Evolutionary conservation across 2,329 filamentous ascomycete species (phyloP).

Genomic region (Colletotrichum tamarilloi): DNA sequence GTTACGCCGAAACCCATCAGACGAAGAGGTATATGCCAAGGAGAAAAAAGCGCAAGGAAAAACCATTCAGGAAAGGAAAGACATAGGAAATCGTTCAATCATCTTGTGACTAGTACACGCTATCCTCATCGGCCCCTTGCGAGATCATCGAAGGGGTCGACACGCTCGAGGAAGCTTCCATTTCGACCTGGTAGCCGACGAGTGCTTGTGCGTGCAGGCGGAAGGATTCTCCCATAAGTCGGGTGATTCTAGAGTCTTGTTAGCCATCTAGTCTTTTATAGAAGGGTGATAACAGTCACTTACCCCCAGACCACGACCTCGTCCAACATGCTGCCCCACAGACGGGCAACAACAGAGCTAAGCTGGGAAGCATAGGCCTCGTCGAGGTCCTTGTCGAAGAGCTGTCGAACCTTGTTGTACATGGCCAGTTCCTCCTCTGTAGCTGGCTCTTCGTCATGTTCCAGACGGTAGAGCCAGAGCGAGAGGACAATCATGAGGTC

Average conservation of each 20-base stretch:
- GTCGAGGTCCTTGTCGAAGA: constrained; percentile 92
- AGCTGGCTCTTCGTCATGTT: constrained; percentile 96
- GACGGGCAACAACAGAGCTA: constrained; percentile 92
- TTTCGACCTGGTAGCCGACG: constrained; percentile 91
- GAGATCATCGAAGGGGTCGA: constrained; percentile 79
- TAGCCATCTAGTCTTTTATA: constrained; percentile 20
- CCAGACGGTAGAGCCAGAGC: constrained; percentile 97
- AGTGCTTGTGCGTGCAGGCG: constrained; percentile 96
- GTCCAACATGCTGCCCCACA: constrained; percentile 98
- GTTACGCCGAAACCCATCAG: constrained; percentile 36
- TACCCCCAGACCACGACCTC: constrained; percentile 99
- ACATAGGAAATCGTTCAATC: constrained; percentile 64
- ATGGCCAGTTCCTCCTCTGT: constrained; percentile 86
- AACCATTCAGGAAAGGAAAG: constrained; percentile 43
- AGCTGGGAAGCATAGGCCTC: constrained; percentile 85
- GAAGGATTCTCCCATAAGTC: constrained; percentile 98
- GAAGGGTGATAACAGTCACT: constrained; percentile 56
- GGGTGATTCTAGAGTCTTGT: constrained; percentile 76
- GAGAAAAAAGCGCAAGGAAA: constrained; percentile 46
- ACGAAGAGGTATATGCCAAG: constrained; percentile 59
- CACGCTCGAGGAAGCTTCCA: constrained; percentile 75
- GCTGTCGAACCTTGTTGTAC: constrained; percentile 91
- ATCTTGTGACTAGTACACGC: constrained; percentile 71
- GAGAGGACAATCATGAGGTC: constrained; percentile 98
- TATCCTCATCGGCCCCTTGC: constrained; percentile 77